Evolutionary conservation across 2,329 filamentous ascomycete genomes (phyloP).

Genomic region (Drechslera avenae): DNA sequence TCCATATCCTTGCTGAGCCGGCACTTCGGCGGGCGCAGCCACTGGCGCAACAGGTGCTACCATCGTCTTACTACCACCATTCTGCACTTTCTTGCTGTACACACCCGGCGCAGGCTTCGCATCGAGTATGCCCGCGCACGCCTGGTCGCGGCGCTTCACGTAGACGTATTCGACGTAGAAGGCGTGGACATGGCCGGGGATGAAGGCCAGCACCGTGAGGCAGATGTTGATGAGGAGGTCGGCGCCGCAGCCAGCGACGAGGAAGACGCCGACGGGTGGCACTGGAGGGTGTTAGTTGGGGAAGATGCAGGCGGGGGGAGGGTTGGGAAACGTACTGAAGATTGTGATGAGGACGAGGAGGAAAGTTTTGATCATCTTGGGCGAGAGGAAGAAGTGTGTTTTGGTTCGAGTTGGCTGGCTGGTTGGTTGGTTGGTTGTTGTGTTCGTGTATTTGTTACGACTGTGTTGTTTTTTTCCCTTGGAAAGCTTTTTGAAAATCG

Average conservation of each 20-base stretch:
- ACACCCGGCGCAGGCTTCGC: slow-evolving; percentile 67
- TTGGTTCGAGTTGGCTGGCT: not conserved
- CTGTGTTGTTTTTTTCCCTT: too few relatives aligned
- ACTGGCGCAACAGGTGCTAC: slow-evolving; percentile 1
- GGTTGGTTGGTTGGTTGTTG: not conserved
- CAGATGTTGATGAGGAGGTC: slow-evolving; percentile 56
- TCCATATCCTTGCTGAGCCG: slow-evolving; percentile 18
- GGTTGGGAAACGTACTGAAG: slow-evolving; percentile 43
- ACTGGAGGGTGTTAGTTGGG: slow-evolving; percentile 34
- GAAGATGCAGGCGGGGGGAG: not conserved
- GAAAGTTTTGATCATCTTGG: slow-evolving; percentile 38
- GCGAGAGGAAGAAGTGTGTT: too few relatives aligned
- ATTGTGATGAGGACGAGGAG: slow-evolving; percentile 54
- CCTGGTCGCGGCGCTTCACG: slow-evolving; percentile 72
- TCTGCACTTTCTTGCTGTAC: slow-evolving; percentile 74
- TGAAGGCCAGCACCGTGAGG: slow-evolving; percentile 57
- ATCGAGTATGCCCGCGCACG: slow-evolving; percentile 61
- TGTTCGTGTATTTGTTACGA: too few relatives aligned
- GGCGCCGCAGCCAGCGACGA: slow-evolving; percentile 56
- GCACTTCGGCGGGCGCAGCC: slow-evolving; percentile 3
- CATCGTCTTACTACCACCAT: slow-evolving; percentile 56
- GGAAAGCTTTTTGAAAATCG: too few relatives aligned
- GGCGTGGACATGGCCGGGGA: slow-evolving; percentile 78
- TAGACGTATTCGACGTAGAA: slow-evolving; percentile 86
- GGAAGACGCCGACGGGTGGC: slow-evolving; percentile 56